Percentiles rank a stretch among this genome's conserved stretches.
phyloP scores from a whole-genome alignment of 2,329 filamentous ascomycete genomes.

The Aspergillus sp. region DNA sequence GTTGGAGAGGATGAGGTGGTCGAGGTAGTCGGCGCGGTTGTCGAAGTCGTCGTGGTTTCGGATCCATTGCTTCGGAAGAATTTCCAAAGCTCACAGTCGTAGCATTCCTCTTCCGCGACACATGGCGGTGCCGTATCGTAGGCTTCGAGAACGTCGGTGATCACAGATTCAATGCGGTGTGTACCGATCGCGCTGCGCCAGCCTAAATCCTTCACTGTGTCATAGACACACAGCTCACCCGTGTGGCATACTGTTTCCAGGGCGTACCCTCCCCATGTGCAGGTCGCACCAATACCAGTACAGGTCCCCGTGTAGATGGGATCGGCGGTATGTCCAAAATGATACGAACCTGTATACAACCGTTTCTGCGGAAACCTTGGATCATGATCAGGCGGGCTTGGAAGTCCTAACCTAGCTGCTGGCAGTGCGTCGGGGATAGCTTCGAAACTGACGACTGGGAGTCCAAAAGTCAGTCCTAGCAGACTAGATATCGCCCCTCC shows the following conservation, averaged over 20 bases:
- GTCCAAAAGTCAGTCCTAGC: slow-evolving; percentile 79
- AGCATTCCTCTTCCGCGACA: slow-evolving; percentile 66
- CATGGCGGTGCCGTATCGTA: slow-evolving; percentile 78
- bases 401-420: slow-evolving; percentile 74
- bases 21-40: slow-evolving; percentile 39
- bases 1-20: slow-evolving; percentile 55
- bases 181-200: slow-evolving; percentile 88
- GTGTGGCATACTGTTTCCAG: slow-evolving; percentile 90
- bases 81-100: slow-evolving; percentile 89
- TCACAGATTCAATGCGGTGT: slow-evolving; percentile 82
- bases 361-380: slow-evolving; percentile 63
- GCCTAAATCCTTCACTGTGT: slow-evolving; percentile 82
- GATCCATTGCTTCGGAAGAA: slow-evolving; percentile 90
- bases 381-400: slow-evolving; percentile 70
- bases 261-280: slow-evolving; percentile 86
- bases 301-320: slow-evolving; percentile 91
- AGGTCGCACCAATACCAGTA: slow-evolving; percentile 80
- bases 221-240: slow-evolving; percentile 79
- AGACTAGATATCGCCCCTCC: slow-evolving; percentile 85
- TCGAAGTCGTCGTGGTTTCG: slow-evolving; percentile 58
- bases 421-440: slow-evolving; percentile 86
- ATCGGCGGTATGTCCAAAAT: slow-evolving; percentile 93
- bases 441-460: slow-evolving; percentile 87
- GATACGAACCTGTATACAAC: slow-evolving; percentile 67
- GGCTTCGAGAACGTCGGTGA: slow-evolving; percentile 73